Percentiles rank a stretch among this genome's conserved stretches.
Evolutionary conservation across 306 rosid species (phyloP).

Genomic region (Malus sylvestris): DNA sequence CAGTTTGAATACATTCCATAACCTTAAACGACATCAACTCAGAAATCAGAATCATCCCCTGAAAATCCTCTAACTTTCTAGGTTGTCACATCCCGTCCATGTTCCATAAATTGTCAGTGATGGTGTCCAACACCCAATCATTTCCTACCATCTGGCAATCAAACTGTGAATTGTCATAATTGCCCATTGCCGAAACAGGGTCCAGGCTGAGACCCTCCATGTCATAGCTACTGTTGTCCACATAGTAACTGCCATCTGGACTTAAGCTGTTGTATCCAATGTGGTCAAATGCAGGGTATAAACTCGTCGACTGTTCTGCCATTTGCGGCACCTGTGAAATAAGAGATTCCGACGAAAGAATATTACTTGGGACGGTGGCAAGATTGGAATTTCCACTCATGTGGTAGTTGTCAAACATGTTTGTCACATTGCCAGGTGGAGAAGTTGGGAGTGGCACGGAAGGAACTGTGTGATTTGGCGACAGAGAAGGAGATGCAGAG

Average conservation of each 20-base stretch:
- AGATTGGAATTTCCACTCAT: constrained; percentile 2
- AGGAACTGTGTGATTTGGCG: constrained; percentile 8
- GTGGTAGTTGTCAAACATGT: constrained; percentile 14
- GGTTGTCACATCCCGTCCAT: constrained; percentile 43
- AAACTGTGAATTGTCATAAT: constrained; percentile 35
- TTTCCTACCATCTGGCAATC: constrained; percentile 45
- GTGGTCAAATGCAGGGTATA: constrained; percentile 26
- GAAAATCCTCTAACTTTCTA: neutral
- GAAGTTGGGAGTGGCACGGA: constrained; percentile 23
- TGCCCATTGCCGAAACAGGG: constrained; percentile 24
- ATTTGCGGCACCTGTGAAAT: constrained; percentile 32
- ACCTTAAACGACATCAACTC: neutral
- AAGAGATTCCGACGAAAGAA: constrained; percentile 33
- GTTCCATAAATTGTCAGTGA: constrained; percentile 60
- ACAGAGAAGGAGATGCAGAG: constrained; percentile 14
- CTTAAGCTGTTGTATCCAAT: constrained; percentile 8
- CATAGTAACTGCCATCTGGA: constrained; percentile 15
- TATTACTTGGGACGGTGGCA: constrained; percentile 11
- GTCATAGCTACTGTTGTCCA: constrained; percentile 27
- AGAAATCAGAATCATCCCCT: neutral
- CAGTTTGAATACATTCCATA: neutral
- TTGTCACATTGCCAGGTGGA: constrained; percentile 17
- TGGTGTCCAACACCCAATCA: constrained; percentile 48
- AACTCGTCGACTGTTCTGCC: constrained; percentile 20
- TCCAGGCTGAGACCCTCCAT: constrained; percentile 38